A percentile compares a stretch with the other conserved stretches of the same genome.
These are phyloP conservation scores for Fusarium graminum DNA, from an alignment of 2,329 filamentous ascomycete genomes.

Conservation along the genomic window DNA sequence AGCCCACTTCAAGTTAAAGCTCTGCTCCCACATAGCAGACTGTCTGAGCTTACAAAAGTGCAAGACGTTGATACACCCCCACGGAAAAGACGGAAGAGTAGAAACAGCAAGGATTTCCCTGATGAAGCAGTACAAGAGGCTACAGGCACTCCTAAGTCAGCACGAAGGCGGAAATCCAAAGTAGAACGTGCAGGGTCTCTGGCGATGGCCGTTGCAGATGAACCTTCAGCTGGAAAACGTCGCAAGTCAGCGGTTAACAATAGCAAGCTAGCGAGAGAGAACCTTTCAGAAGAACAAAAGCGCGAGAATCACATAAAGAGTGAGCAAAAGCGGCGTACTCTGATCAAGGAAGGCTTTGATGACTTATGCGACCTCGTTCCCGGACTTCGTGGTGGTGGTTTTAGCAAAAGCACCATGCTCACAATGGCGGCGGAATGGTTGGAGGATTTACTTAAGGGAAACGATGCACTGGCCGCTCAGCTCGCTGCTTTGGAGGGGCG, in stretches of 20 bases:
- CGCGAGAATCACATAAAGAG: slow-evolving; percentile 88
- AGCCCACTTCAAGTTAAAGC: slow-evolving; percentile 61
- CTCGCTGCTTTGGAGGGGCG: slow-evolving; percentile 57
- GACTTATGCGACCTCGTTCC: slow-evolving; percentile 84
- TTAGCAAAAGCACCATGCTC: slow-evolving; percentile 86
- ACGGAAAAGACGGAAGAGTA: slow-evolving; percentile 69
- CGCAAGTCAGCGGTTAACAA: slow-evolving; percentile 62
- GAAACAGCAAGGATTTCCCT: slow-evolving; percentile 57
- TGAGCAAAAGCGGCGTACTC: slow-evolving; percentile 85
- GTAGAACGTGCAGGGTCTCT: slow-evolving; percentile 52
- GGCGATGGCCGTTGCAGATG: slow-evolving; percentile 53
- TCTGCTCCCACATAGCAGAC: slow-evolving; percentile 27
- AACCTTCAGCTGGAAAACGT: slow-evolving; percentile 59
- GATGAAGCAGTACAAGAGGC: slow-evolving; percentile 61
- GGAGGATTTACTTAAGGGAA: slow-evolving; percentile 78
- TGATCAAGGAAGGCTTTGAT: slow-evolving; percentile 86
- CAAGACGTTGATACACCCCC: slow-evolving; percentile 59
- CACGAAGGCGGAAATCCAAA: slow-evolving; percentile 64
- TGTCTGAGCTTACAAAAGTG: slow-evolving; percentile 50
- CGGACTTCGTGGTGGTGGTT: slow-evolving; percentile 77
- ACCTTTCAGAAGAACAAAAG: slow-evolving; percentile 85
- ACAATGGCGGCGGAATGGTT: slow-evolving; percentile 82
- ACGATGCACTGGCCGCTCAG: slow-evolving; percentile 69
- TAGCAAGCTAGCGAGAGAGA: slow-evolving; percentile 70
- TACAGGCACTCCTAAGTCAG: slow-evolving; percentile 48